Base-by-base conservation (phyloP, 495 filamentous ascomycete genomes). In the Penicillium atrosanguineum region DNA sequence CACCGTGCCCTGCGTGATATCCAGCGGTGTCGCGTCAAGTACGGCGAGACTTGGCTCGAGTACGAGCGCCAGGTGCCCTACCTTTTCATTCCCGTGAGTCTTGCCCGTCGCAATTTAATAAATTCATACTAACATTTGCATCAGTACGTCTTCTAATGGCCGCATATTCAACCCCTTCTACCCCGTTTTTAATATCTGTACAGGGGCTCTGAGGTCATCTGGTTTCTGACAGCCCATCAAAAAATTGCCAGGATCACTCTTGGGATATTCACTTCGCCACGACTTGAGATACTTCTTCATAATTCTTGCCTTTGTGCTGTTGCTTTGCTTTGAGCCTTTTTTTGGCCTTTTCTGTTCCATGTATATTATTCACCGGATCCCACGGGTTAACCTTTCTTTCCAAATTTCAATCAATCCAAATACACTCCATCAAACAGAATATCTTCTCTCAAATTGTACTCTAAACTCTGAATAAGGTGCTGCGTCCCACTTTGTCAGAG, bases 81-180 rank as follows among this genome's bases (percentile, higher is more conserved):
- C 74, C 75, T 96, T 57, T 97, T 97, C 64, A 95, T 98, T 82
- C 94, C 94, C 61, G 92, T 96, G 70, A 82, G 90, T 87, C 38
- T 42, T 41, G 21, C 34, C 9, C 29, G 25, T 49, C 37, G 6
- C 9, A 4, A 7, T 20, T 21, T 40, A 44, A 7, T 21, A 42
- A 41, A 44, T 29, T 21, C 2, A 21, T 29, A 18, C 50, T 46
- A 21, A 44, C 43, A 6, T 23, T 34, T 15, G 23, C 9, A 34
- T 14, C 29, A 73, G 70, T 73, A 73, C 55, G 62, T 71, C 50
- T 70, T 73, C 43, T 73, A 69, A 68, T 46, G 19, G 25, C 50
- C 23, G 23, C 19, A 34, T 21, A 15, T 4, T 46, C 19, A 31
- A 37, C 42, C 44, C 12, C 53, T 38, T 34, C 36, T 18, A 36